Evolutionary conservation across 2,329 filamentous ascomycete genomes (phyloP), one percentile per base, ranked within the genome.

Genomic region (Phaeosphaeriaceae sp.): DNA sequence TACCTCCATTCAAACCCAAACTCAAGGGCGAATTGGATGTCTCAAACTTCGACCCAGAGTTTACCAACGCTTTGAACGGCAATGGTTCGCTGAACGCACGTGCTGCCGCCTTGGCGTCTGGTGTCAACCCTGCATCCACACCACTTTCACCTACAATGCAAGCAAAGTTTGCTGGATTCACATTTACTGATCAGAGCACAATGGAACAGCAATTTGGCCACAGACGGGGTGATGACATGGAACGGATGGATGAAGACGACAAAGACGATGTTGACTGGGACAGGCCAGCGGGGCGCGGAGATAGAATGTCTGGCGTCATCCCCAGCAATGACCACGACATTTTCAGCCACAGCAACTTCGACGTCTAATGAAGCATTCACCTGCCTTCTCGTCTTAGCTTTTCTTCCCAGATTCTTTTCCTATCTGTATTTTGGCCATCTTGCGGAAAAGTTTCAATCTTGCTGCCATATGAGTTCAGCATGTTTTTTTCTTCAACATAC

Each of bases 21-120:
- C 82, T 99, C 69, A 95, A 95, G 81, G 94, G 89, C 12, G 92
- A 96, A 73, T 90, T 92, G 2, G 94, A 99, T 63, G 95, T 95
- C 1, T 97, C 92, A 36, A 97, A 99, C 76, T 99, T 99, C 68
- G 94, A 99, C 66, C 94, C 94, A 0, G 94, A 97, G 72, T 99
- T 99, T 73, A 99, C 94, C 43, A 97, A 94, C 60, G 94, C 94
- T 5, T 78, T 97, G 48, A 90, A 92, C 66, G 89, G 87, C 52
- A 90, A 90, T 45, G 76, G 88, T 1, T 97, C 92, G 0, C 81
- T 97, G 50, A 97, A 97, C 68, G 90, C 94, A 64, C 87, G 93
- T 49, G 93, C 94, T 4, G 90, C 91, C 12, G 90, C 90, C 6
- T 75, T 97, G 41, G 91, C 93, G 13, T 87, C 87, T 48, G 92